These are phyloP conservation scores for Rhododendron ovatum DNA, from an alignment of 148 eudicot genomes.

Conservation along the genomic window DNA sequence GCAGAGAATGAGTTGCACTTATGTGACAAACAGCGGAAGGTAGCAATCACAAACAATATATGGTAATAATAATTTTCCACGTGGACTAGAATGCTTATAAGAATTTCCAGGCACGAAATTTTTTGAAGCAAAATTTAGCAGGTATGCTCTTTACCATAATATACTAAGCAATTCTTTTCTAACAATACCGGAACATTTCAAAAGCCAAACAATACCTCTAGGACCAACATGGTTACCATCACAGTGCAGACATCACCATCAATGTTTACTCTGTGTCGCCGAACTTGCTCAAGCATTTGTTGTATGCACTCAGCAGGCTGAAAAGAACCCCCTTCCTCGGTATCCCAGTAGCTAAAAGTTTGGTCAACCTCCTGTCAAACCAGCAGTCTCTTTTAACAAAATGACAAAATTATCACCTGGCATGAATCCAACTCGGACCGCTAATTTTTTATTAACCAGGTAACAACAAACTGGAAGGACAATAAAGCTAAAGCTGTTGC, in stretches of 20 bases:
- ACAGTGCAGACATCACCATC: constrained; percentile 81
- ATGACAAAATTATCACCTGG: not conserved
- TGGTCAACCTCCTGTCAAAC: constrained; percentile 59
- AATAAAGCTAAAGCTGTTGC: not conserved
- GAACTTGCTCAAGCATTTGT: constrained; percentile 72
- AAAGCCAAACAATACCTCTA: constrained; percentile 20
- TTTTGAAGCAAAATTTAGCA: not conserved
- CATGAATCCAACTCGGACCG: not conserved
- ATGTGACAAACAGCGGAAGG: not conserved
- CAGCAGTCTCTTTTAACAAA: not conserved
- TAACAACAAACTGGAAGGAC: not conserved
- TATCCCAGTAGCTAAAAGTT: constrained; percentile 50
- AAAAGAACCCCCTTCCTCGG: constrained; percentile 40
- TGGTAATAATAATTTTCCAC: not conserved
- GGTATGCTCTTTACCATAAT: not conserved
- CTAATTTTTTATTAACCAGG: not conserved
- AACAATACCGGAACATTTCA: not conserved
- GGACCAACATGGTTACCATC: constrained; percentile 74
- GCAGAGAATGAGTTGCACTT: not conserved
- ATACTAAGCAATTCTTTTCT: not conserved
- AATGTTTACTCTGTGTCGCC: constrained; percentile 72
- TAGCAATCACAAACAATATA: not conserved
- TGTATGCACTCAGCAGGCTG: constrained; percentile 88
- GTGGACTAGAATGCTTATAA: not conserved
- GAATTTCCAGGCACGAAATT: not conserved